Conservation (phyloP, 1,139 yeast species). For the Pichia terricola region DNA sequence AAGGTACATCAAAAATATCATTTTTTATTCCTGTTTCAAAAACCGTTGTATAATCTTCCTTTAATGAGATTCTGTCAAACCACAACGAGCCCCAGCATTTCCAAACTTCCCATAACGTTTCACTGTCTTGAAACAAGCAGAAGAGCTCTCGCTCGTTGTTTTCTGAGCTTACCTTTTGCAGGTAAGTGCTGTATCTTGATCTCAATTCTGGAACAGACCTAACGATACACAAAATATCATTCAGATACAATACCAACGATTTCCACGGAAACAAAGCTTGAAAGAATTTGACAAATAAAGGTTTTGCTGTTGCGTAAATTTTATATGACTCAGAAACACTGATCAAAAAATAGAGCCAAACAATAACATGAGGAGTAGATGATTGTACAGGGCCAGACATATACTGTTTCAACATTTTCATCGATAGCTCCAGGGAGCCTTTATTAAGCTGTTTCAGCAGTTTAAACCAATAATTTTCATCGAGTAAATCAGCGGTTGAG, state of each 20-base stretch:
- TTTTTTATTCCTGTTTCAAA: slow-evolving; percentile 51
- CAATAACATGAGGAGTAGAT: slow-evolving; percentile 58
- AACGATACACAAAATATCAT: slow-evolving; percentile 35
- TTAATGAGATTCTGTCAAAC: slow-evolving; percentile 50
- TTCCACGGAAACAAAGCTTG: slow-evolving; percentile 59
- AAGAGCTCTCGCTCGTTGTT: slow-evolving; percentile 16
- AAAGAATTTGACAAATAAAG: slow-evolving; percentile 40
- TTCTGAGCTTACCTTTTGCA: slow-evolving; percentile 4
- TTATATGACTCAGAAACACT: slow-evolving; percentile 52
- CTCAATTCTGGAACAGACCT: slow-evolving; percentile 20
- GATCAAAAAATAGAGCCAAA: slow-evolving; percentile 61
- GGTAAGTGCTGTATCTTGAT: slow-evolving; percentile 11
- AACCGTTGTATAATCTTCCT: slow-evolving; percentile 42
- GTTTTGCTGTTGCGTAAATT: slow-evolving; percentile 36
- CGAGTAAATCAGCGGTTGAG: slow-evolving; percentile 35
- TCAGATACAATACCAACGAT: slow-evolving; percentile 49
- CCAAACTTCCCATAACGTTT: slow-evolving; percentile 67
- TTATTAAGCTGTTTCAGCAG: slow-evolving; percentile 44
- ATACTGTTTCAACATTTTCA: slow-evolving; percentile 56
- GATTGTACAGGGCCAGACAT: slow-evolving; percentile 62
- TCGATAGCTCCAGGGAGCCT: slow-evolving; percentile 56
- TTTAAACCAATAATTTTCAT: slow-evolving; percentile 52
- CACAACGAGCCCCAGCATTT: slow-evolving; percentile 78
- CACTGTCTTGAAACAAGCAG: slow-evolving; percentile 42
- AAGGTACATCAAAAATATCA: slow-evolving; percentile 55